These are phyloP conservation scores for Candida anglica DNA, from an alignment of 805 yeast genomes.

Conservation along the genomic window DNA sequence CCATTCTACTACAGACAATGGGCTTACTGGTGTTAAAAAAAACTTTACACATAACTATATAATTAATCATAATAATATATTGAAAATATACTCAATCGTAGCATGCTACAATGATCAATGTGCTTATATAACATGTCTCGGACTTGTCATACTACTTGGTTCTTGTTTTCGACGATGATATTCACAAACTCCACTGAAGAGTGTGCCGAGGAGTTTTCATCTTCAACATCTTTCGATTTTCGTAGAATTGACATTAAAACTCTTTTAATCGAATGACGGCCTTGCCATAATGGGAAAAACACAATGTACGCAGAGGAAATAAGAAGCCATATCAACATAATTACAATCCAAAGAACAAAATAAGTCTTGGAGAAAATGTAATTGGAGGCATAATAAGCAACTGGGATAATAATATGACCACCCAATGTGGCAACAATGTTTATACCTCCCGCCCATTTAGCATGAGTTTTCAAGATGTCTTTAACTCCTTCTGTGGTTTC, in stretches of 20 bases:
- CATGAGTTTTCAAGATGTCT: slow-evolving; percentile 16
- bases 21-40: slow-evolving; percentile 31
- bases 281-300: slow-evolving; percentile 31
- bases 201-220: too few relatives aligned
- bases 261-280: slow-evolving; percentile 11
- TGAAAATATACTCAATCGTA: too few relatives aligned
- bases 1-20: slow-evolving; percentile 33
- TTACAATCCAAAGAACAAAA: slow-evolving; percentile 32
- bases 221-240: too few relatives aligned
- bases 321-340: slow-evolving; percentile 34
- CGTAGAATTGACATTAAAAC: background rate
- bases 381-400: slow-evolving; percentile 28
- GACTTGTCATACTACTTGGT: too few relatives aligned
- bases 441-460: slow-evolving; percentile 16
- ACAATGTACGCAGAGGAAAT: slow-evolving; percentile 31
- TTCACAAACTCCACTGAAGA: too few relatives aligned
- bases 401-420: slow-evolving; percentile 21
- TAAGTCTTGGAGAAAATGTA: slow-evolving; percentile 30
- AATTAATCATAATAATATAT: background rate
- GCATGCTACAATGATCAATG: too few relatives aligned
- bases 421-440: slow-evolving; percentile 20
- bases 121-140: too few relatives aligned
- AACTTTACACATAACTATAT: too few relatives aligned
- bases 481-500: slow-evolving; percentile 12
- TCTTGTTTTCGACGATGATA: too few relatives aligned